Evolutionary conservation across 2,329 filamentous ascomycete genomes (phyloP), one percentile per base, ranked within the genome.

Genomic region (Trichocomaceae sp.): DNA sequence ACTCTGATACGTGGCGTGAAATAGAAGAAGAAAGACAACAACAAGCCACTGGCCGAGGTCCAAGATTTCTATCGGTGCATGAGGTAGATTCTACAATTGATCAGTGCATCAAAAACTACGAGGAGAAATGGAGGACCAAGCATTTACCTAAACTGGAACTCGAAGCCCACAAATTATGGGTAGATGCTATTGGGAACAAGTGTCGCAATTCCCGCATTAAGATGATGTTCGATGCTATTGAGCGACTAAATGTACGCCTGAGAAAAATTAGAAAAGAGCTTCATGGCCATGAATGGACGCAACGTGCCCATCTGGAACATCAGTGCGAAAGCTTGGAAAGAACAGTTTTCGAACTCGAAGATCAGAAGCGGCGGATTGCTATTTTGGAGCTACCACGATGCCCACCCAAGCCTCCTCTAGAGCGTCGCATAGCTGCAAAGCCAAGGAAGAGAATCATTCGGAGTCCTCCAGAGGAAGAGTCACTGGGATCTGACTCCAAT

Each of bases 141-240:
- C 83, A 83, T 59, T 73, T 82, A 6, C 79, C 82, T 0, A 80
- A 75, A 51, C 72, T 81, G 13, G 72, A 82, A 54, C 67, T 66
- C 5, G 83, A 77, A 55, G 86, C 86, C 0, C 79, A 81, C 63
- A 69, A 65, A 3, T 60, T 86, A 2, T 95, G 88, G 89, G 65
- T 67, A 22, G 69, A 76, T 39, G 81, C 81, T 29, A 10, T 45
- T 19, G 69, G 42, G 70, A 71, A 59, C 33, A 68, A 58, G 62
- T 68, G 66, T 60, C 71, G 72, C 31, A 67, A 70, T 12, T 54
- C 58, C 1, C 71, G 78, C 23, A 77, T 85, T 17, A 65, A 72
- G 1, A 60, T 63, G 7, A 74, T 79, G n/a, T 70, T 72, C 9
- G 63, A 62, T 5, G 64, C 72, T 4, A 74, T 82, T 9, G 65